Conservation (phyloP, 148 eudicot species). For the Vaccinium vitisidaea region DNA sequence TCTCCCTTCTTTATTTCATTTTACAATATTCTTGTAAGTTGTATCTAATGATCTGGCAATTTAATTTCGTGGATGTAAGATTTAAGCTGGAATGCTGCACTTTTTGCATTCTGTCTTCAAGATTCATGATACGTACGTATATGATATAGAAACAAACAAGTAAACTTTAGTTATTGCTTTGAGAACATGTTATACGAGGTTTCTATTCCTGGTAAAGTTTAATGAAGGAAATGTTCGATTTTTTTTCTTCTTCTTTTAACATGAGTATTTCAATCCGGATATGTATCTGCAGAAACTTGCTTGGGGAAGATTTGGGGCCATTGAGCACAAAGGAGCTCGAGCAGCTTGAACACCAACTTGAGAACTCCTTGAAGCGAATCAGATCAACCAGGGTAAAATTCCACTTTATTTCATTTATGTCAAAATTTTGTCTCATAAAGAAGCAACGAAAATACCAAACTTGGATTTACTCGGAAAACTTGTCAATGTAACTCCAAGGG, state of each 20-base stretch:
- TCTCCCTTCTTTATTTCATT: too few species aligned
- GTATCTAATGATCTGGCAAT: not conserved
- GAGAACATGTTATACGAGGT: not conserved
- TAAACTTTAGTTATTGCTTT: too few species aligned
- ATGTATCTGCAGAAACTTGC: slow-evolving; percentile 42
- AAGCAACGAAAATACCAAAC: not conserved
- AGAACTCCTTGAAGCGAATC: slow-evolving; percentile 54
- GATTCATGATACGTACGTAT: not conserved
- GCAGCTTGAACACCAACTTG: slow-evolving; percentile 69
- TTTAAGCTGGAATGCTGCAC: not conserved
- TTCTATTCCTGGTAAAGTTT: not conserved
- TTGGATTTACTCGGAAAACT: not conserved
- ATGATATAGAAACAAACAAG: too few species aligned
- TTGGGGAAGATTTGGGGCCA: slow-evolving; percentile 66
- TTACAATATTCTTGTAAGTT: not conserved
- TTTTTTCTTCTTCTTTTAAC: not conserved
- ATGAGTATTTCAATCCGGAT: not conserved
- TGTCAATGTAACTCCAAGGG: not conserved
- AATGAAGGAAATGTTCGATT: not conserved
- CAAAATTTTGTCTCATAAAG: not conserved
- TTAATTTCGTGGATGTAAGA: not conserved
- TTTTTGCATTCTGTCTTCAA: not conserved
- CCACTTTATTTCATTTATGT: not conserved
- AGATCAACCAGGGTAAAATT: slow-evolving; percentile 58
- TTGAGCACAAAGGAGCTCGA: slow-evolving; percentile 62